A percentile compares a stretch with the other conserved stretches of the same genome.
phyloP scores from a whole-genome alignment of 1,284 basidiomycete species.

The Somion occarium region DNA sequence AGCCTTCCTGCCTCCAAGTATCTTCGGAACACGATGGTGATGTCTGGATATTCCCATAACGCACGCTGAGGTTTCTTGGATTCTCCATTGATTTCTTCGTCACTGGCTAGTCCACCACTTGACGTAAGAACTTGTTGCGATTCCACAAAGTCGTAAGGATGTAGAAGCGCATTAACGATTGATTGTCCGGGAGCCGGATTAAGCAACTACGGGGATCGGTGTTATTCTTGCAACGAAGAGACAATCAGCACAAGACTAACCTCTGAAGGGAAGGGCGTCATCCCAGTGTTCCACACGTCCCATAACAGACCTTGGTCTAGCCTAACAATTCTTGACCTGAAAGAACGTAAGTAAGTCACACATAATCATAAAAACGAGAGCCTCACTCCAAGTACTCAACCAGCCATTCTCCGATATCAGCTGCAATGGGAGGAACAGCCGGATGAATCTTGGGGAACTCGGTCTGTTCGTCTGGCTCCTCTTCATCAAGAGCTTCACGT shows the following conservation, averaged over 20 bases:
- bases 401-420: constrained; percentile 39
- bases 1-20: constrained; percentile 73
- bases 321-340: constrained; percentile 37
- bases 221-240: background rate
- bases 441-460: constrained; percentile 1
- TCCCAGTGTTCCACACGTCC: constrained; percentile 70
- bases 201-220: constrained; percentile 47
- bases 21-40: constrained; percentile 65
- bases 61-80: constrained; percentile 18
- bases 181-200: constrained; percentile 63
- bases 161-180: constrained; percentile 53
- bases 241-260: constrained; percentile 29
- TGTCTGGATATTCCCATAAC: constrained; percentile 60
- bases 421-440: constrained; percentile 13
- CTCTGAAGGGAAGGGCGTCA: constrained; percentile 58
- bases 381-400: constrained; percentile 46
- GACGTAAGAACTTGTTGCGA: constrained; percentile 15
- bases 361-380: background rate
- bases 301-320: constrained; percentile 51
- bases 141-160: constrained; percentile 48
- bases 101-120: background rate
- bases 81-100: constrained; percentile 8
- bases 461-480: background rate
- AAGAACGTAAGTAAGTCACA: background rate
- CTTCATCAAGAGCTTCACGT: constrained; percentile 1